Base-by-base conservation (phyloP, 192 early-diverging fungal species). In the Coemansia guatemalensis region DNA sequence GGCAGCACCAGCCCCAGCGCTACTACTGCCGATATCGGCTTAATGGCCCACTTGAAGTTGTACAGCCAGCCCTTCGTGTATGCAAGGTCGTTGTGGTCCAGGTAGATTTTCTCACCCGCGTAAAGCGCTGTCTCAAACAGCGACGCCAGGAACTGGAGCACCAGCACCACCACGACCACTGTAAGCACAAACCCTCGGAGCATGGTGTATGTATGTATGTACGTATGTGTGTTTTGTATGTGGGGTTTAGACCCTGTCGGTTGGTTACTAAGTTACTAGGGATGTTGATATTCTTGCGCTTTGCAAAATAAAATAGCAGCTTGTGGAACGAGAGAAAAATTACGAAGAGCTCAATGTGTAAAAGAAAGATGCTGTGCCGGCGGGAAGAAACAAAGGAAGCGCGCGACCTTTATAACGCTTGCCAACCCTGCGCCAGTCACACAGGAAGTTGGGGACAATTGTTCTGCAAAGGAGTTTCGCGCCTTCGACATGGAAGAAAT, bases 1-100 rank as follows among this genome's bases (percentile, higher is more conserved):
- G 60, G 58, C 51, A 81, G n/a, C 48, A 71, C 32, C 56, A 81
- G 61, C 24, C 56, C 54, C 30, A 81, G 57, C n/a, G 78, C 56
- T 21, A 75, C n/a, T 6, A 24, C 61, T 8, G 69, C 65, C 41
- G 78, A 81, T 35, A 81, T 69, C 30, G 73, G 73, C 61, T 81
- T 81, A 20, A 81, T 62, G 1, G 71, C 78, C 73, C 78, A 81
- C 55, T 81, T 81, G 71, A 75, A 81, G 72, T 72, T 64, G 69
- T 75, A 81, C 53, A 65, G 73, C 78, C 78, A 81, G 14, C 73
- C 73, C 56, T 67, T 67, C 21, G 78, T 69, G 69, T 81, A 81
- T 22, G 60, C 50, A 14, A 81, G 59, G 50, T 71, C 59, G 54
- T 81, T 72, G 24, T 81, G 49, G 57, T 81, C 78, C 5, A 81